Evolutionary conservation across 805 yeast species (phyloP).

Genomic region (Candida khao-thaluensis): DNA sequence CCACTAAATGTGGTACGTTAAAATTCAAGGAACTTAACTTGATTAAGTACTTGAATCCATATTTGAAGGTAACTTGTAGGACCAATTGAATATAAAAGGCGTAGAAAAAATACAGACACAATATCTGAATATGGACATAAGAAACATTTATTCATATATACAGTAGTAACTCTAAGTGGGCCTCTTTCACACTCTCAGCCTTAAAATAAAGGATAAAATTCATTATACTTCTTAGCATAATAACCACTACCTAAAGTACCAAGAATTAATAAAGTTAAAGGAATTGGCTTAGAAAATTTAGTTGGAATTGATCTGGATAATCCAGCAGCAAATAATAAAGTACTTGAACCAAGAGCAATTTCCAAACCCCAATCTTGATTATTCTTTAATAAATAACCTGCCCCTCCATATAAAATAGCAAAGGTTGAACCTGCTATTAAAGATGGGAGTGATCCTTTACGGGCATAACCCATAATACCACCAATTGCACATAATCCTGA

Average conservation of each 20-base stretch:
- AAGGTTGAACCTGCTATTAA: slow-evolving; percentile 71
- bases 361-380: slow-evolving; percentile 82
- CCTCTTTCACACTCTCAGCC: too few relatives aligned
- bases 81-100: too few relatives aligned
- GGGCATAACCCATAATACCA: slow-evolving; percentile 65
- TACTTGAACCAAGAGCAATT: slow-evolving; percentile 70
- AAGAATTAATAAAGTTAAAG: slow-evolving; percentile 58
- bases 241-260: slow-evolving; percentile 67
- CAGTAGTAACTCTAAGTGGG: too few relatives aligned
- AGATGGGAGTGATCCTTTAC: slow-evolving; percentile 75
- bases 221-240: slow-evolving; percentile 72
- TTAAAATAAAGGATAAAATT: slow-evolving; percentile 50
- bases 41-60: too few relatives aligned
- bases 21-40: too few relatives aligned
- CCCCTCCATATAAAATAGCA: slow-evolving; percentile 58
- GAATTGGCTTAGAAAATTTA: slow-evolving; percentile 69
- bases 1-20: too few relatives aligned
- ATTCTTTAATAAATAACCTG: slow-evolving; percentile 71
- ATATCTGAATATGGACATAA: too few relatives aligned
- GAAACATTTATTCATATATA: too few relatives aligned
- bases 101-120: too few relatives aligned
- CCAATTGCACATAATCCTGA: slow-evolving; percentile 69
- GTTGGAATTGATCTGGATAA: slow-evolving; percentile 65
- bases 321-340: slow-evolving; percentile 67
- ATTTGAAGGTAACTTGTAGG: too few relatives aligned